Evolutionary conservation across 352 stramenopile species (phyloP), one percentile per base, ranked within the genome.

Genomic region (Globisporangium perplexum): DNA sequence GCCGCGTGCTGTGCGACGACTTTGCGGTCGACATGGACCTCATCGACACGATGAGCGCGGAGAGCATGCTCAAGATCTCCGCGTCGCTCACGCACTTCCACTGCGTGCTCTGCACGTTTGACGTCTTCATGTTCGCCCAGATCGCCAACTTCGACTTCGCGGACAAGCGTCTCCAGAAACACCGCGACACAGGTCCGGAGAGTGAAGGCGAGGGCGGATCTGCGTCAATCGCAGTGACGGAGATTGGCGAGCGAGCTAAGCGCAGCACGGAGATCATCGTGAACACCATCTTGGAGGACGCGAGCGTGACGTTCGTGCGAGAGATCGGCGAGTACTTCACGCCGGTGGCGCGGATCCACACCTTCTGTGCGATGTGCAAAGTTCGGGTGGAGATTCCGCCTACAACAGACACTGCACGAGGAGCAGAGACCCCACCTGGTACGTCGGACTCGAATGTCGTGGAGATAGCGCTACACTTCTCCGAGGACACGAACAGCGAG

Each of bases 291-390:
- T 41, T 90, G 4, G 75, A 89, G 64, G 76, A 91, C 48, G 75
- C 65, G 11, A 89, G 77, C 28, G 57, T 86, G 26, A 90, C 81
- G 18, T 73, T 90, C 43, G 77, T 92, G 46, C 74, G 74, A 0
- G 78, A 92, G 57, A 85, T 86, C 31, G 78, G 78, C 12, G 77
- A 80, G 35, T 86, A 88, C 39, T 88, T 92, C 38, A 82, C 75
- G 0, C 81, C 81, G 0, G 66, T 92, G 3, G 74, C 71, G 3
- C 71, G 81, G 0, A 53, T 88, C 0, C 87, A 90, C 60, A 80
- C 72, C 1, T 88, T 74, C 41, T 81, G 72, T 15, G 67, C 72
- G 3, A 83, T 90, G 65, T 89, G 81, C 60, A 77, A 88, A 23
- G 59, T 86, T 12, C 68, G 64, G 12, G 62, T 76, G 10, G 67